Evolutionary conservation across 371 early-diverging fungal species (phyloP).

Genomic region (Fennellomyces sp.): DNA sequence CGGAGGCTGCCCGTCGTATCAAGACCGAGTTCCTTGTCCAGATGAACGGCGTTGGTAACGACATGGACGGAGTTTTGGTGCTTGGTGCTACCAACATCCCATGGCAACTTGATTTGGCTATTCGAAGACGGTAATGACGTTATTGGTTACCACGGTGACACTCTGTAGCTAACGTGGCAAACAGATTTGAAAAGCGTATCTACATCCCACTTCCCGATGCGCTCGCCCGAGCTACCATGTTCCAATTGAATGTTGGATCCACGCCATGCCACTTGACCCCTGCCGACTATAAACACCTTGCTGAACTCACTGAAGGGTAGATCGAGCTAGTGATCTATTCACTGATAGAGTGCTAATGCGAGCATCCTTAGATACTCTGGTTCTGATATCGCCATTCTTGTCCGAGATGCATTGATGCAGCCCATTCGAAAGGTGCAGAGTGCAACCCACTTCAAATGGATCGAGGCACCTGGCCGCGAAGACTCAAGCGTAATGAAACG

Average conservation of each 20-base stretch:
- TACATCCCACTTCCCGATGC: slow-evolving; percentile 95
- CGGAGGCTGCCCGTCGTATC: slow-evolving; percentile 93
- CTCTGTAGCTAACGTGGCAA: not conserved
- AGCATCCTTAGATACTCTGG: slow-evolving; percentile 76
- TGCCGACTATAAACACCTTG: slow-evolving; percentile 76
- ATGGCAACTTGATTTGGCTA: slow-evolving; percentile 94
- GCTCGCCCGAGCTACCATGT: slow-evolving; percentile 89
- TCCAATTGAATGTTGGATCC: slow-evolving; percentile 87
- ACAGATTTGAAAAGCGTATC: slow-evolving; percentile 95
- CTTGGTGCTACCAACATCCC: slow-evolving; percentile 98
- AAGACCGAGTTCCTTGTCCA: slow-evolving; percentile 95
- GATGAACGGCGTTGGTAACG: slow-evolving; percentile 98
- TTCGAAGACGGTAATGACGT: slow-evolving; percentile 78
- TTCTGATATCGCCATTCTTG: slow-evolving; percentile 92
- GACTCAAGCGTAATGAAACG: slow-evolving; percentile 54
- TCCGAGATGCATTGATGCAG: slow-evolving; percentile 96
- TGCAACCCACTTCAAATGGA: slow-evolving; percentile 95
- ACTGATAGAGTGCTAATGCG: not conserved
- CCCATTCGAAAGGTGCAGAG: slow-evolving; percentile 95
- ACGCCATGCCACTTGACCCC: slow-evolving; percentile 80
- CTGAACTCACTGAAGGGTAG: slow-evolving; percentile 85
- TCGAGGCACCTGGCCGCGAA: slow-evolving; percentile 64
- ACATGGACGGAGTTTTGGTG: slow-evolving; percentile 91
- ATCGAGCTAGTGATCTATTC: not conserved
- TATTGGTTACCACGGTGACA: not conserved